Base-by-base conservation (phyloP, 352 stramenopile genomes). In the Phytophthora sansomeana region DNA sequence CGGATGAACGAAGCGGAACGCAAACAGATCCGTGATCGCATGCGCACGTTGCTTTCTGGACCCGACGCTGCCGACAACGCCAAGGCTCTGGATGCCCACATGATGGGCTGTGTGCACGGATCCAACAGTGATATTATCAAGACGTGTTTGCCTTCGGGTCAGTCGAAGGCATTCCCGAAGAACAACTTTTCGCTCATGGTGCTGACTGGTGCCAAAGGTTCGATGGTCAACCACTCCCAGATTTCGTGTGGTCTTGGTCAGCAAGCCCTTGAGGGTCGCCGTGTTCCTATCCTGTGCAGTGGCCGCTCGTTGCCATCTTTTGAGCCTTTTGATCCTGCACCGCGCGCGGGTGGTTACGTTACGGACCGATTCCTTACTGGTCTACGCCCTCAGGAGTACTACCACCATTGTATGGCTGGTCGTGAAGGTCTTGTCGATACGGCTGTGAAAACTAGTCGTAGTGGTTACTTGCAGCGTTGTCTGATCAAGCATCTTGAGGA, bases 371-470 rank as follows among this genome's bases (percentile, higher is more conserved):
- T 99, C 81, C 84, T 99, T 36, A 99, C 98, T 39, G 98, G 98
- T 47, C 76, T 98, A 52, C 82, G 90, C 28, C 91, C 90, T 24
- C 90, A 99, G 78, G 98, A 99, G 79, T 99, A 99, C 82, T 99
- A 99, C 83, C 99, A 99, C 75, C 98, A 99, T 89, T 99, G 97
- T 80, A 99, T 99, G 98, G 97, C 97, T 63, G 98, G 98, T 14
- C 87, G 98, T 67, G 98, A 99, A 86, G 98, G 98, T 75, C 77
- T 99, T 33, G 95, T 99, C 26, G 96, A 99, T 78, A 99, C 98
- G 30, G 98, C 98, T 51, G 98, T 99, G n/a, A 99, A 99, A 85
- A 99, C 98, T 4, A 99, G 94, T 63, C 92, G 98, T 38, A 99
- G 96, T 72, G 98, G 98, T 49, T 99, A 99, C 74, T 81, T 99